A percentile compares a stretch with the other conserved stretches of the same genome.
phyloP scores from a whole-genome alignment of 2,329 filamentous ascomycete species.

The Curvularia eragrostidis region DNA sequence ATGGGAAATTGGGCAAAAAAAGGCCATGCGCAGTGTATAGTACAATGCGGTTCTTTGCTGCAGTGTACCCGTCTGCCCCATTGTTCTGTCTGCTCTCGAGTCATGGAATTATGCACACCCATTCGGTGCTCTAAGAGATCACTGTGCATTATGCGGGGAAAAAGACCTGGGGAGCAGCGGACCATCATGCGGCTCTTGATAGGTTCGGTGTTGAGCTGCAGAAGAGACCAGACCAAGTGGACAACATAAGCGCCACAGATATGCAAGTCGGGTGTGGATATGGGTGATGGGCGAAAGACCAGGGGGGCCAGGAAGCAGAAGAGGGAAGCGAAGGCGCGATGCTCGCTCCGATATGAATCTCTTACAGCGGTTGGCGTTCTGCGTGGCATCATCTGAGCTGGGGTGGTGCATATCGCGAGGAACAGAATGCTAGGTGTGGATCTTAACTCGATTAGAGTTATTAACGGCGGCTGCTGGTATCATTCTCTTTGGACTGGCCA shows the following conservation, averaged over 20 bases:
- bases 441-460: constrained; percentile 41
- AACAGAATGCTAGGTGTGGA: constrained; percentile 32
- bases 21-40: constrained; percentile 2
- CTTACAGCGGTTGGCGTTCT: constrained; percentile 15
- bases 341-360: constrained; percentile 10
- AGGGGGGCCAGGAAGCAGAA: background rate
- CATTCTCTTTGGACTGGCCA: constrained; percentile 18
- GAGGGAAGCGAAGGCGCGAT: constrained; percentile 6
- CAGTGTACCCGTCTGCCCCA: background rate
- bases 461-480: constrained; percentile 26
- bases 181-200: constrained; percentile 1
- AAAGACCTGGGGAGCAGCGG: background rate
- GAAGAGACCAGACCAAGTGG: background rate
- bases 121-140: constrained; percentile 4
- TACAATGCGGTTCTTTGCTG: constrained; percentile 1
- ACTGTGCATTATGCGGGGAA: constrained; percentile 19
- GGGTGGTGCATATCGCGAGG: constrained; percentile 14
- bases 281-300: constrained; percentile 1
- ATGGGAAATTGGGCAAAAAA: background rate
- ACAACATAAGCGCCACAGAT: constrained; percentile 3
- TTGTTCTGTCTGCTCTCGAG: background rate
- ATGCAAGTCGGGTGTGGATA: constrained; percentile 5
- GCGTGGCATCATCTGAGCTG: background rate
- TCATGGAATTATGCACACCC: constrained; percentile 8
- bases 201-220: constrained; percentile 12